Evolutionary conservation across 208 protist genomes (phyloP), one percentile per base, ranked within the genome.

Genomic region (Phytomonas sp.): DNA sequence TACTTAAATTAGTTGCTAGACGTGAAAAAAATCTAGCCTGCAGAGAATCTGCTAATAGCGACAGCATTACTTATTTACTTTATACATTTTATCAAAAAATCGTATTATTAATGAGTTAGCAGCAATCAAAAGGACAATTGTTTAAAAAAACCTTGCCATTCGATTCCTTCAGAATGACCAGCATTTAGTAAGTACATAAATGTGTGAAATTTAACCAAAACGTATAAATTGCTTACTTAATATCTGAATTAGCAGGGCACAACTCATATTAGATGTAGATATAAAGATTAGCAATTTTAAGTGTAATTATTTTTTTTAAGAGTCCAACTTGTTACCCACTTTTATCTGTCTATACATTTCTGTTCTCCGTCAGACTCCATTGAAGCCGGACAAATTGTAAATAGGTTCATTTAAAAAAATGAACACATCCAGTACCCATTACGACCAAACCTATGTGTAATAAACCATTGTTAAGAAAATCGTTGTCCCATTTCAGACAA

Each of bases 21-120:
- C 40, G 20, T 51, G 13, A 23, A 51, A 37, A 62, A 61, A 66
- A 56, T 33, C 6, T 4, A 43, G 11, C 28, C 59, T 36, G 11
- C n/a, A n/a, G 20, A 6, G 13, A 15, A 23, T 51, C 13, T 51
- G 13, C 40, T 51, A 51, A 51, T 51, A 51, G 13, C 20, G 20
- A 51, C 2, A 20, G 40, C 20, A n/a, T 75, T 64, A 61, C 64
- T 11, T 56, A 28, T 66, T 17, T 66, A 26, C 28, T 32, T 65
- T 62, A 32, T 28, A 68, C 43, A 77, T 30, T 40, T 53, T 36
- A 66, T 31, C 20, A 34, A 46, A 68, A 56, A 33, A 60, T 51
- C 33, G 67, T 36, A 51, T 20, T 23, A 51, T 51, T 51, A 51
- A 40, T 40, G 36, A 40, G 36, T 51, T 51, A 51, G 20, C 13